A percentile compares a stretch with the other conserved stretches of the same genome.
phyloP scores from a whole-genome alignment of 495 filamentous ascomycete species.

The Bacidia gigantensis region DNA sequence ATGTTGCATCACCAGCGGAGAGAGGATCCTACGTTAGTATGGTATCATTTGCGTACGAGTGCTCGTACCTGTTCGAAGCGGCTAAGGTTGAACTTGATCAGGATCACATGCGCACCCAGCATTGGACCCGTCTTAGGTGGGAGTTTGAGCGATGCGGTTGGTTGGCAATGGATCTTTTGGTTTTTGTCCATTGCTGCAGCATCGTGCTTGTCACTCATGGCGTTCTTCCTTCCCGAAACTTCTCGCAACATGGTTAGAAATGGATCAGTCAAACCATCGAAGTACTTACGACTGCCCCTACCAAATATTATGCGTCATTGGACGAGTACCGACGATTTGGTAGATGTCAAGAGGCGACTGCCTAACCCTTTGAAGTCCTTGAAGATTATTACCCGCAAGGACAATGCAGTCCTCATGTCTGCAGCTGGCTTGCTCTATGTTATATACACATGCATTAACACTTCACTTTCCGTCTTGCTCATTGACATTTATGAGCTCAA shows the following conservation, averaged over 20 bases:
- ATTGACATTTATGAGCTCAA: constrained; percentile 20
- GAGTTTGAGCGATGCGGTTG: constrained; percentile 23
- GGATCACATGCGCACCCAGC: constrained; percentile 10
- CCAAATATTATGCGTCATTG: constrained; percentile 10
- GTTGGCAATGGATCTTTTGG: constrained; percentile 35
- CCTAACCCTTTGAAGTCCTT: constrained; percentile 21
- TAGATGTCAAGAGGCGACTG: constrained; percentile 14
- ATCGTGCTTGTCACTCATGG: constrained; percentile 26
- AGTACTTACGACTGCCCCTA: constrained; percentile 12
- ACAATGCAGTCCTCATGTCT: constrained; percentile 14
- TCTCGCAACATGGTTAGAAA: constrained; percentile 58
- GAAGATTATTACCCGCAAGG: constrained; percentile 12
- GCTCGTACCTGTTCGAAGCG: background rate
- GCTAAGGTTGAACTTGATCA: too few species aligned
- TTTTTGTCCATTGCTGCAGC: constrained; percentile 27
- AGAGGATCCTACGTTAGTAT: constrained; percentile 17
- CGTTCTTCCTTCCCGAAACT: constrained; percentile 51
- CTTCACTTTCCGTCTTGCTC: constrained; percentile 15
- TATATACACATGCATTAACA: constrained; percentile 15
- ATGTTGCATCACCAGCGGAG: constrained; percentile 16
- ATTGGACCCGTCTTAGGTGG: constrained; percentile 34
- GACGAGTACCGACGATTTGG: constrained; percentile 3
- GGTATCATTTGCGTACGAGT: constrained; percentile 9
- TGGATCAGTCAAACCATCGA: constrained; percentile 24
- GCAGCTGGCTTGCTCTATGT: constrained; percentile 15